phyloP scores from a whole-genome alignment of 331 rosid species.

The Quercus lobata region DNA sequence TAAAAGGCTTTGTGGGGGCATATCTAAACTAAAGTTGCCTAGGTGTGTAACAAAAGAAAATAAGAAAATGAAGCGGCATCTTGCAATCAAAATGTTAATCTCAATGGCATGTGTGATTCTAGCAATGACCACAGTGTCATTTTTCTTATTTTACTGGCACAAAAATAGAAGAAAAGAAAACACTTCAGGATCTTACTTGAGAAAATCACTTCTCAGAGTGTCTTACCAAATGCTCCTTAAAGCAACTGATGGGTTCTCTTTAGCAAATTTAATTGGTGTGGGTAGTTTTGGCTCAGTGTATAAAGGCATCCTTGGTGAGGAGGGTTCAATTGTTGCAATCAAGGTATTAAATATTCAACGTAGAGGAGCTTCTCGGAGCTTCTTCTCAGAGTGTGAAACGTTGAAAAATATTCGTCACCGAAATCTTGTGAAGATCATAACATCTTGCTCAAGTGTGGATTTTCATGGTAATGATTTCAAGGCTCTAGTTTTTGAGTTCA shows the following conservation, averaged over 20 bases:
- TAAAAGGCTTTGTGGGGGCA: background rate
- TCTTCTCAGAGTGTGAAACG: conserved; percentile 41
- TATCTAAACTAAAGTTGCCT: background rate
- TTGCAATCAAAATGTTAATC: too few species aligned
- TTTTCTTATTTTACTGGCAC: too few species aligned
- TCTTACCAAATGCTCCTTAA: conserved; percentile 32
- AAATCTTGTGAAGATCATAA: conserved; percentile 55
- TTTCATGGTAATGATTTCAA: conserved; percentile 51
- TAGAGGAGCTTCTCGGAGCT: conserved; percentile 43
- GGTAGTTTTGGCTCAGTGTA: conserved; percentile 55
- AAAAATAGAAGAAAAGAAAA: too few species aligned
- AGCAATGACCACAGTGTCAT: too few species aligned
- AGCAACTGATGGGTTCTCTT: conserved; percentile 34
- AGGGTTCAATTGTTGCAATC: conserved; percentile 21
- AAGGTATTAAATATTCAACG: conserved; percentile 44
- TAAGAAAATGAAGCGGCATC: background rate
- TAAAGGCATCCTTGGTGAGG: conserved; percentile 33
- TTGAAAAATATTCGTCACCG: conserved; percentile 38
- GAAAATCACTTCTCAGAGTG: background rate
- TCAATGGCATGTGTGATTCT: too few species aligned
- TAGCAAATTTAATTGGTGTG: conserved; percentile 33
- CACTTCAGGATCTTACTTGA: background rate
- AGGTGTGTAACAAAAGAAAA: background rate
- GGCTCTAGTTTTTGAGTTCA: conserved; percentile 42
- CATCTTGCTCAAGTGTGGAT: conserved; percentile 41